Evolutionary conservation across 805 yeast species (phyloP).

Genomic region (Suhomyces prunicola): DNA sequence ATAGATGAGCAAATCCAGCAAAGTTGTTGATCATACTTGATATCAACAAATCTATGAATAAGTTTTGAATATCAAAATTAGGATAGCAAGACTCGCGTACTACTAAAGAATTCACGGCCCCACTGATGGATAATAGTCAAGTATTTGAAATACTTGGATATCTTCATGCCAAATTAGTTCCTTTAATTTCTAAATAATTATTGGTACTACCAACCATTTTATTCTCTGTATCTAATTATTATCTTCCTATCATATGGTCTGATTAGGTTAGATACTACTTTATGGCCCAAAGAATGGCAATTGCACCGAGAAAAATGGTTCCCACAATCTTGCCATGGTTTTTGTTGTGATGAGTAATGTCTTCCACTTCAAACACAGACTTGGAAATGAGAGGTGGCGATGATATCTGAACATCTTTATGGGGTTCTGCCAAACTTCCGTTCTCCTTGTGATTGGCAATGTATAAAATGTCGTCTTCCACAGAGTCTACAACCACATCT

Average conservation of each 20-base stretch:
- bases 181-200: no score
- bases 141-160: no score
- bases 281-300: neutral
- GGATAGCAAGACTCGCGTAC: no score
- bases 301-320: neutral
- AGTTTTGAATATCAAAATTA: no score
- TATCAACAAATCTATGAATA: no score
- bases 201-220: neutral
- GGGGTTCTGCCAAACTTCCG: neutral
- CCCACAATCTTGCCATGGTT: constrained; percentile 12
- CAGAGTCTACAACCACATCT: constrained; percentile 61
- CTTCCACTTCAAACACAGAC: neutral
- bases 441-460: constrained; percentile 31
- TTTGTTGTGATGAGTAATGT: neutral
- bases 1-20: no score
- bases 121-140: no score
- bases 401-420: neutral
- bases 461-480: constrained; percentile 46
- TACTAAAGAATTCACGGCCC: no score
- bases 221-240: neutral
- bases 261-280: neutral
- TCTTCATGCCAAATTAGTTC: no score
- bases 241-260: neutral
- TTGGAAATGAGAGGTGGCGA: neutral
- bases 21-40: no score